A percentile compares a stretch with the other conserved stretches of the same genome.
Evolutionary conservation across 148 eudicot genomes (phyloP).

Genomic region (Fagopyrum homotropicum): DNA sequence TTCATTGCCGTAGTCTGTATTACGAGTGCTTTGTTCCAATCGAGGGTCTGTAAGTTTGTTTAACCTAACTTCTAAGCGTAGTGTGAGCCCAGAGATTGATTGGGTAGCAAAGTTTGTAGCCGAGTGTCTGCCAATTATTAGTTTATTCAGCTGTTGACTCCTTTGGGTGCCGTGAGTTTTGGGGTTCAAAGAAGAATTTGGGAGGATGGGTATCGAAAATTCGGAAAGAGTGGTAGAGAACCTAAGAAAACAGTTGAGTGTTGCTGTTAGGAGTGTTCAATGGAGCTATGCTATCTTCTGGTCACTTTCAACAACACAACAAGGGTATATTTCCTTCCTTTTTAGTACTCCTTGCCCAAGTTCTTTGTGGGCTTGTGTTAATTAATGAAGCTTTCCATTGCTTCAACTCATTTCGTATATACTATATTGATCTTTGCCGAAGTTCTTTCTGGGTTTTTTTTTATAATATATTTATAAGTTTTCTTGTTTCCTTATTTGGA

Average conservation of each 20-base stretch:
- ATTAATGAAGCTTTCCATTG: not conserved
- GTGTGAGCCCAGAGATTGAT: not conserved
- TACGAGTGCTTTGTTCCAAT: not conserved
- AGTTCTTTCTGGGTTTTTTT: not conserved
- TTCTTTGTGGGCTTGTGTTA: not conserved
- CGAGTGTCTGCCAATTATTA: not conserved
- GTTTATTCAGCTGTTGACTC: not conserved
- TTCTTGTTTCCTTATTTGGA: not conserved
- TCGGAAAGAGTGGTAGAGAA: slow-evolving; percentile 28
- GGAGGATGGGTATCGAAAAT: slow-evolving; percentile 20
- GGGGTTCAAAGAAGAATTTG: not conserved
- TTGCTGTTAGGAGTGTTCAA: slow-evolving; percentile 46
- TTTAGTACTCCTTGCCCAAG: not conserved
- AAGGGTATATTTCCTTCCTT: slow-evolving; percentile 27
- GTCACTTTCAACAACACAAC: slow-evolving; percentile 35
- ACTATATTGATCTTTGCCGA: not conserved
- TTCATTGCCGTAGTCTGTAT: not conserved
- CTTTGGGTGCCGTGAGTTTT: not conserved
- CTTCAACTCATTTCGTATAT: not conserved
- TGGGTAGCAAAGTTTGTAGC: not conserved
- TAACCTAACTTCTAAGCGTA: not conserved
- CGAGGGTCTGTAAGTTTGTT: not conserved
- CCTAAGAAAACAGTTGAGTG: slow-evolving; percentile 35
- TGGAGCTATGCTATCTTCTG: slow-evolving; percentile 71
- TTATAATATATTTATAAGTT: not conserved